phyloP scores from a whole-genome alignment of 2,329 filamentous ascomycete genomes.

The Alternaria infectoria region DNA sequence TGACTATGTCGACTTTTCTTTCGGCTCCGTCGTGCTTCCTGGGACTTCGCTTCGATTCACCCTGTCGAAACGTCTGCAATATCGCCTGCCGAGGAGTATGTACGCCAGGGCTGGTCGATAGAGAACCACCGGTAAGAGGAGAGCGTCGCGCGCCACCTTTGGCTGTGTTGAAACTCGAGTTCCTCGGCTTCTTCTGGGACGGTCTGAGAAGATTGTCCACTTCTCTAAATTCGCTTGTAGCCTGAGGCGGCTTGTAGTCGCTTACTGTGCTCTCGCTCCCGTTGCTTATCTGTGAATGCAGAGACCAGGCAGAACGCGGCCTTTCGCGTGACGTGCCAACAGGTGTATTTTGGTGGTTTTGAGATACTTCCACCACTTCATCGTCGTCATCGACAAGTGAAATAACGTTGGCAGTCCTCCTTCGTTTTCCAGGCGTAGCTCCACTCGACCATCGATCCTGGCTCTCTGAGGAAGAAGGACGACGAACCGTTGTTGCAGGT shows the following conservation, averaged over 20 bases:
- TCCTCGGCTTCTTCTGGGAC: slow-evolving; percentile 19
- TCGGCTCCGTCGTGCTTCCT: neutral
- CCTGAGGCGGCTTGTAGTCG: neutral
- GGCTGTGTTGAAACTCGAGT: neutral
- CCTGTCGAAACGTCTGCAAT: slow-evolving; percentile 20
- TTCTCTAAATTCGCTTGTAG: slow-evolving; percentile 26
- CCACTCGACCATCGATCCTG: neutral
- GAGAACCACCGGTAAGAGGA: slow-evolving; percentile 1
- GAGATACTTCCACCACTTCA: neutral
- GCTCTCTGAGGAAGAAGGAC: neutral
- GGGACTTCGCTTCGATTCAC: neutral
- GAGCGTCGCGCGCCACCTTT: neutral
- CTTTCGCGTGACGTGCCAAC: neutral
- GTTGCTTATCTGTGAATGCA: slow-evolving; percentile 21
- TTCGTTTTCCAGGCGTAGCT: slow-evolving; percentile 20
- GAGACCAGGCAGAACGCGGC: neutral
- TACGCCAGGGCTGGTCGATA: neutral
- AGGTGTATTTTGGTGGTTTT: neutral
- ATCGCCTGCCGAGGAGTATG: slow-evolving; percentile 5
- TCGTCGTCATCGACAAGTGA: slow-evolving; percentile 22
- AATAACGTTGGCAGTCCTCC: slow-evolving; percentile 25
- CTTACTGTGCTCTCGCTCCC: slow-evolving; percentile 15
- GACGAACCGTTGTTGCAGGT: neutral
- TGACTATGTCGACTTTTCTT: neutral
- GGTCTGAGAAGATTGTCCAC: slow-evolving; percentile 13